phyloP scores from a whole-genome alignment of 2,329 filamentous ascomycete species.

The Hymenotorrendiella dingleyae region DNA sequence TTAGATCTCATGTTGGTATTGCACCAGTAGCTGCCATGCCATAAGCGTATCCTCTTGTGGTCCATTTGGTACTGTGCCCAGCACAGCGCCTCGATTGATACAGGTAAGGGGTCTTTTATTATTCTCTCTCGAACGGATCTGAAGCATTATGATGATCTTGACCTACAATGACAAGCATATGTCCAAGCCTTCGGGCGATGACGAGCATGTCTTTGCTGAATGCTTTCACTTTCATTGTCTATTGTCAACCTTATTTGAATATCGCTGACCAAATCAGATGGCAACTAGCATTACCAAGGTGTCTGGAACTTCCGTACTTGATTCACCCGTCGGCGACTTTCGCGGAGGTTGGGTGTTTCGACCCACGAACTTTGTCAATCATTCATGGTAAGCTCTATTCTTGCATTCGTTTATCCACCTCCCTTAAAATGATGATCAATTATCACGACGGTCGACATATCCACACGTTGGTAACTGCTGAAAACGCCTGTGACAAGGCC shows the following conservation, averaged over 20 bases:
- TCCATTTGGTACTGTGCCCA: no score
- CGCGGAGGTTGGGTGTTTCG: background rate
- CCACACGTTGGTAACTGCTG: slow-evolving; percentile 65
- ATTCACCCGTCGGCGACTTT: background rate
- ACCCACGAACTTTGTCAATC: background rate
- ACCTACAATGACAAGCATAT: slow-evolving; percentile 94
- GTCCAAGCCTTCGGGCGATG: slow-evolving; percentile 67
- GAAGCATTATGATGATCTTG: slow-evolving; percentile 69
- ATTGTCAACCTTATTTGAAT: slow-evolving; percentile 3
- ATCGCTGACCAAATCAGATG: slow-evolving; percentile 13
- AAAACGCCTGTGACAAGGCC: slow-evolving; percentile 75
- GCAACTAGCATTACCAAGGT: background rate
- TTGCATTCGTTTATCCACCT: slow-evolving; percentile 7
- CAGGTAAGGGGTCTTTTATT: slow-evolving; percentile 9
- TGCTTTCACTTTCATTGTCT: slow-evolving; percentile 21
- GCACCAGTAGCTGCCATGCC: no score
- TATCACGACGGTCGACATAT: slow-evolving; percentile 90
- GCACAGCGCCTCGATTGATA: no score
- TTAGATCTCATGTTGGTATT: background rate
- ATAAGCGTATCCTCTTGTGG: no score
- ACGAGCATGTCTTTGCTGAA: slow-evolving; percentile 48
- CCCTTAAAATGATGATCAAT: slow-evolving; percentile 62
- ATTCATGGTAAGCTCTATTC: slow-evolving; percentile 15
- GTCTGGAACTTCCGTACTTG: background rate
- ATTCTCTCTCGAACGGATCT: slow-evolving; percentile 22